Conservation (phyloP, 805 yeast genomes). For the Yarrowia sp. region DNA sequence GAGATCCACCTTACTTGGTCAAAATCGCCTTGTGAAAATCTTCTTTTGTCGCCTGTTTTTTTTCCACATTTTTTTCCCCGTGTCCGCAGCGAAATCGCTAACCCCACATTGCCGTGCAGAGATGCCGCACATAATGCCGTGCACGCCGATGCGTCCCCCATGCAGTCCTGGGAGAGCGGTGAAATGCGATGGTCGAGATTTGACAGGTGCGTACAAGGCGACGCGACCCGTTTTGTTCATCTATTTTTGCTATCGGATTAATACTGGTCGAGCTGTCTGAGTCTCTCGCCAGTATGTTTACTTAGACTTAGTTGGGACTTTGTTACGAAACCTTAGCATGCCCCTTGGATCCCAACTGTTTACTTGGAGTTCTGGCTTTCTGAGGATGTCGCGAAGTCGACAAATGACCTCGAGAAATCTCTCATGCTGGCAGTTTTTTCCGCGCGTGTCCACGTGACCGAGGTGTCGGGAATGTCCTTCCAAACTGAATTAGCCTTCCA, state of each 20-base stretch:
- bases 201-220: neutral
- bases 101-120: conserved; percentile 18
- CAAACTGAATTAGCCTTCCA: neutral
- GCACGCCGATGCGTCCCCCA: neutral
- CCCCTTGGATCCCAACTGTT: neutral
- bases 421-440: neutral
- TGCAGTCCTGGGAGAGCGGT: neutral
- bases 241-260: neutral
- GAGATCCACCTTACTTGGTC: neutral
- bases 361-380: too few species aligned
- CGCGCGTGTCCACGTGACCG: neutral
- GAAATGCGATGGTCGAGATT: neutral
- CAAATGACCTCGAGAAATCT: neutral
- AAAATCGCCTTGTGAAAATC: too few species aligned
- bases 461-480: neutral
- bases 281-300: neutral
- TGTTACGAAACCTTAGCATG: neutral
- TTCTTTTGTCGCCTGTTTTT: neutral
- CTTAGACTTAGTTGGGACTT: neutral
- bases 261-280: neutral
- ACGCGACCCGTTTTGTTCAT: neutral
- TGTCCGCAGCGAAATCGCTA: conserved; percentile 20
- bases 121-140: conserved; percentile 20
- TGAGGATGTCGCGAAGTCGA: too few species aligned
- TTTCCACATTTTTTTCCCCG: neutral